These are phyloP conservation scores for Teunomyces tritomae DNA, from an alignment of 805 yeast species.

Conservation along the genomic window DNA sequence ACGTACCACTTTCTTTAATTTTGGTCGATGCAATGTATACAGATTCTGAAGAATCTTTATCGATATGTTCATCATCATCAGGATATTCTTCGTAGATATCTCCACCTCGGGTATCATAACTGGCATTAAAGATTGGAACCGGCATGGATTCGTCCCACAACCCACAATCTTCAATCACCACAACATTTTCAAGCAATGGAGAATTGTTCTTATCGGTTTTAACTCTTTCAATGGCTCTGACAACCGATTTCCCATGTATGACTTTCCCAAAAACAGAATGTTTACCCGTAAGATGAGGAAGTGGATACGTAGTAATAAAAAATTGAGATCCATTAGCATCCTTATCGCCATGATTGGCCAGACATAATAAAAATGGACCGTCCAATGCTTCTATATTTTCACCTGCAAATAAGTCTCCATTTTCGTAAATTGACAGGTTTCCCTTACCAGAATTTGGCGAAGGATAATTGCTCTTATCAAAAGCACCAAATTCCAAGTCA, in stretches of 20 bases:
- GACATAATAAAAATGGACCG: slow-evolving; percentile 51
- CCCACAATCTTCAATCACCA: slow-evolving; percentile 59
- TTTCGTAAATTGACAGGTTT: slow-evolving; percentile 19
- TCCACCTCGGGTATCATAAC: slow-evolving; percentile 60
- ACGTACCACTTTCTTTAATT: slow-evolving; percentile 68
- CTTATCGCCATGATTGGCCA: slow-evolving; percentile 58
- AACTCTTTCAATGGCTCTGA: slow-evolving; percentile 60
- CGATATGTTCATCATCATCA: slow-evolving; percentile 62
- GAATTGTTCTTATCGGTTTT: slow-evolving; percentile 41
- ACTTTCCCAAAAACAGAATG: slow-evolving; percentile 79
- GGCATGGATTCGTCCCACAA: slow-evolving; percentile 52
- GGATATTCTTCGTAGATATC: slow-evolving; percentile 77
- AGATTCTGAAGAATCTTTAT: slow-evolving; percentile 52
- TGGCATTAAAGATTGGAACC: slow-evolving; percentile 62
- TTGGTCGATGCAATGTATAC: slow-evolving; percentile 50
- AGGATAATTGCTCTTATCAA: slow-evolving; percentile 17
- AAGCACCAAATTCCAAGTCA: slow-evolving; percentile 45
- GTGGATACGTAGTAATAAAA: slow-evolving; percentile 65
- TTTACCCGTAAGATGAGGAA: slow-evolving; percentile 72
- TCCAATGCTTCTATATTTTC: slow-evolving; percentile 55
- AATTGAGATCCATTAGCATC: slow-evolving; percentile 62
- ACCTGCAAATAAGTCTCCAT: slow-evolving; percentile 43
- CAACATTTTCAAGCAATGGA: slow-evolving; percentile 36
- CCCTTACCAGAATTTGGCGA: slow-evolving; percentile 35
- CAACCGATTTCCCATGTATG: slow-evolving; percentile 62